Conservation (phyloP, 805 yeast genomes). For the Candida dajiaensis region DNA sequence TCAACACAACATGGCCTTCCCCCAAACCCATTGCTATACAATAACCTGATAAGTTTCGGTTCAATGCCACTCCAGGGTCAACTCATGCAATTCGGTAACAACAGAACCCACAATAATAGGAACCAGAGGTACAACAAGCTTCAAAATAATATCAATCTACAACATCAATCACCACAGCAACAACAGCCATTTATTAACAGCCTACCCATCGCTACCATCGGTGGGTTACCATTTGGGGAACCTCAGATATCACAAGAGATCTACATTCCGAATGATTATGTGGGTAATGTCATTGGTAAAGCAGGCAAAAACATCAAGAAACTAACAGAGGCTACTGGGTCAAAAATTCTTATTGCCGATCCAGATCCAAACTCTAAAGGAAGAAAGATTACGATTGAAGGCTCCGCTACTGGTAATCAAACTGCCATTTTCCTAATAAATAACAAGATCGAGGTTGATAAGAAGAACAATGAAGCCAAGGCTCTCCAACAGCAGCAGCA, state of each 20-base stretch:
- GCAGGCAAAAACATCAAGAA: conserved; percentile 80
- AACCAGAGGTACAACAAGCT: not conserved
- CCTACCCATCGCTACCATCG: not conserved
- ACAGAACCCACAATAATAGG: conserved; percentile 1
- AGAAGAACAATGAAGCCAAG: conserved; percentile 36
- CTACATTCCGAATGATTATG: conserved; percentile 68
- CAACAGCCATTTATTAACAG: not conserved
- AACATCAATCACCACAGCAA: not conserved
- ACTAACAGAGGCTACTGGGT: conserved; percentile 68
- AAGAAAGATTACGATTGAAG: conserved; percentile 62
- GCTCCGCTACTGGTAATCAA: conserved; percentile 62
- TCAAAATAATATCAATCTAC: not conserved
- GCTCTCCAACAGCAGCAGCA: conserved; percentile 1
- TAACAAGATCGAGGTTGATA: conserved; percentile 61
- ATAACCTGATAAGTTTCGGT: conserved; percentile 7
- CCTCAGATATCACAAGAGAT: conserved; percentile 57
- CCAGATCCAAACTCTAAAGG: conserved; percentile 48
- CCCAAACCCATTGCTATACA: conserved; percentile 10
- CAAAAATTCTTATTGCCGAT: conserved; percentile 65
- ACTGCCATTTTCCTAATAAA: conserved; percentile 68
- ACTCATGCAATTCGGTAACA: not conserved
- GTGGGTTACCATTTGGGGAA: conserved; percentile 4
- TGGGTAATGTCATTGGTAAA: conserved; percentile 82
- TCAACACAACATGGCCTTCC: conserved; percentile 9
- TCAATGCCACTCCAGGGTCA: conserved; percentile 6